Conservation (phyloP, 139 green algal genomes). For the Penium margaritaceum region DNA sequence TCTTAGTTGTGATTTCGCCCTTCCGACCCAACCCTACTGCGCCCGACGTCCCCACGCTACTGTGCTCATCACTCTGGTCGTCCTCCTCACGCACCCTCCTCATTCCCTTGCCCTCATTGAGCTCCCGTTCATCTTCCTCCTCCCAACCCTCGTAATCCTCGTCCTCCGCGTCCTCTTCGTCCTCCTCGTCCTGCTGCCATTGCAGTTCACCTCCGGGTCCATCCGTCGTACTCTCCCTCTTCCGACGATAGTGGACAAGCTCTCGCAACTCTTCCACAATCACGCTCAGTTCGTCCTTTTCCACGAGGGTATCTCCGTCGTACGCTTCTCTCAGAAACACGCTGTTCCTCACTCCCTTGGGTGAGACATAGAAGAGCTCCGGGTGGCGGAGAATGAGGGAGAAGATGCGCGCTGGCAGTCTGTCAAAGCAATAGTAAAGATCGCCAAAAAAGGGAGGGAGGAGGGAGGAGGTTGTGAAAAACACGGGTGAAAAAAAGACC, state of each 20-base stretch:
- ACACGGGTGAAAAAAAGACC: too few relatives aligned
- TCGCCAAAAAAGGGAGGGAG: too few relatives aligned
- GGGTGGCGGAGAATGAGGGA: slow-evolving; percentile 26
- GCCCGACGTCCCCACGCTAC: too few relatives aligned
- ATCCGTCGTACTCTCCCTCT: not conserved
- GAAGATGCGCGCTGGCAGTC: not conserved
- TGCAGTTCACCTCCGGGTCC: not conserved
- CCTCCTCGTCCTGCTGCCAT: not conserved
- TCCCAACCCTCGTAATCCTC: not conserved
- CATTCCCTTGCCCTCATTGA: not conserved
- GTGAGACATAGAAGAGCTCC: slow-evolving; percentile 38
- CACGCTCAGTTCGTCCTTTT: slow-evolving; percentile 16
- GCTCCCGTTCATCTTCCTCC: not conserved
- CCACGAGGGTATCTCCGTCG: slow-evolving; percentile 15
- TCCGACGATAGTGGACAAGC: slow-evolving; percentile 10
- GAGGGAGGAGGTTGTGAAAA: too few relatives aligned
- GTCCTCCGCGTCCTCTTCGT: not conserved
- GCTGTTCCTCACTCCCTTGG: slow-evolving; percentile 26
- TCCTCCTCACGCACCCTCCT: too few relatives aligned
- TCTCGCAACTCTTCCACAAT: slow-evolving; percentile 7
- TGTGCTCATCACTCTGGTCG: too few relatives aligned
- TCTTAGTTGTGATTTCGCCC: too few relatives aligned
- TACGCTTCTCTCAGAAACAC: slow-evolving; percentile 40
- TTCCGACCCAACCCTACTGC: too few relatives aligned
- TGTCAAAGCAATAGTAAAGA: too few relatives aligned